These are phyloP conservation scores for Saccharomyces hybrid DNA, from an alignment of 1,139 yeast genomes.

Conservation along the genomic window DNA sequence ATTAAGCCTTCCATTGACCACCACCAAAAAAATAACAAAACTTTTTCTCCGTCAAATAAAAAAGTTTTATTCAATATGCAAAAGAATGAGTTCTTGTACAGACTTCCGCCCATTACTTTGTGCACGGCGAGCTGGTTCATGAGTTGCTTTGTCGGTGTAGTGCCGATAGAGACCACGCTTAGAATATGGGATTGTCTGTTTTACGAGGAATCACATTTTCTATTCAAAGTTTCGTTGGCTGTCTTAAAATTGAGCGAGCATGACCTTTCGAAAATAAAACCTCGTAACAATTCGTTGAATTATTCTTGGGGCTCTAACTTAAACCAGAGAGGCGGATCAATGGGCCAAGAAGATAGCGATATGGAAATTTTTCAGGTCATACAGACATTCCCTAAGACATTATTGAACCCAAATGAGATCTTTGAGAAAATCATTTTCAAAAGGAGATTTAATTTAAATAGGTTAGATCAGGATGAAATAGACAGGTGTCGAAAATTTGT, in stretches of 20 bases:
- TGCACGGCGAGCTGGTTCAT: constrained; percentile 98
- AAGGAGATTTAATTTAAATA: constrained; percentile 66
- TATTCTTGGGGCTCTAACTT: neutral
- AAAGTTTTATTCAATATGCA: constrained; percentile 1
- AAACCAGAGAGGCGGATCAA: neutral
- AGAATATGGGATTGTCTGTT: constrained; percentile 93
- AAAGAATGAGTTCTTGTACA: constrained; percentile 57
- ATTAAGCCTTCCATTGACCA: constrained; percentile 31
- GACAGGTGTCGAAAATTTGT: constrained; percentile 72
- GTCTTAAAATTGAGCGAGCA: constrained; percentile 76
- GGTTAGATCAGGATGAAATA: constrained; percentile 74
- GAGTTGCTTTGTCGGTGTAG: constrained; percentile 82
- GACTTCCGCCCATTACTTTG: constrained; percentile 82
- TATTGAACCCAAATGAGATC: constrained; percentile 62
- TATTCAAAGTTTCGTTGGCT: constrained; percentile 77
- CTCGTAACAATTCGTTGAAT: neutral
- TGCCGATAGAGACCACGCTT: constrained; percentile 81
- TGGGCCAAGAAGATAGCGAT: constrained; percentile 43
- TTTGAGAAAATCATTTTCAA: constrained; percentile 67
- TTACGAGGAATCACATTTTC: constrained; percentile 82
- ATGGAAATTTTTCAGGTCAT: constrained; percentile 82
- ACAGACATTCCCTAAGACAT: constrained; percentile 70
- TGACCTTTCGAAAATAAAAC: constrained; percentile 39
- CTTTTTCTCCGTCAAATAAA: constrained; percentile 1
- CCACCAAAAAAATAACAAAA: neutral